These are phyloP conservation scores for Filobasidium wieringae DNA, from an alignment of 768 basidiomycete genomes.

Conservation along the genomic window DNA sequence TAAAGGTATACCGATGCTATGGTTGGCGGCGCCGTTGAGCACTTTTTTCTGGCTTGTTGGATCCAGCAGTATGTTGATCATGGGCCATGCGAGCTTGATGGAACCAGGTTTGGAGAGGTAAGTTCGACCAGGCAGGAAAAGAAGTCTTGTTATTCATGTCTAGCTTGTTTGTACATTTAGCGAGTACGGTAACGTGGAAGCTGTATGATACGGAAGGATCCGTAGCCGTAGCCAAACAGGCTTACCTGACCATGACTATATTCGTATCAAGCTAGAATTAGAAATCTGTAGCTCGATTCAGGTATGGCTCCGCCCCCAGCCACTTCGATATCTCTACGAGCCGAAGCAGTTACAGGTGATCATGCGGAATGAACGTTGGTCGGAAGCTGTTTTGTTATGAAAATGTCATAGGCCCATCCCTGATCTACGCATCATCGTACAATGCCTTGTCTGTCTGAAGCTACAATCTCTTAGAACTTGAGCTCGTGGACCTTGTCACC, in stretches of 20 bases:
- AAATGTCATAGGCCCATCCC: no score
- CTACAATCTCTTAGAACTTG: conserved; percentile 54
- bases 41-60: conserved; percentile 94
- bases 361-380: no score
- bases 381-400: no score
- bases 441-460: neutral
- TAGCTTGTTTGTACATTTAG: no score
- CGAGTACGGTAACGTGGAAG: no score
- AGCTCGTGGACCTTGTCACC: conserved; percentile 94
- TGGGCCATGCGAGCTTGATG: conserved; percentile 73
- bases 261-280: no score
- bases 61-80: conserved; percentile 67
- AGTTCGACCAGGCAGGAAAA: neutral
- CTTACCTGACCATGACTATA: no score
- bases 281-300: no score
- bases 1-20: conserved; percentile 69
- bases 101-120: conserved; percentile 76
- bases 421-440: no score
- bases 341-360: neutral
- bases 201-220: no score
- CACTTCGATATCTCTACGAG: neutral
- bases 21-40: conserved; percentile 45
- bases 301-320: no score
- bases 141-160: neutral
- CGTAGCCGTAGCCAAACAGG: no score